Conservation (phyloP, 164 flowering plant species). For the Santalum album region DNA sequence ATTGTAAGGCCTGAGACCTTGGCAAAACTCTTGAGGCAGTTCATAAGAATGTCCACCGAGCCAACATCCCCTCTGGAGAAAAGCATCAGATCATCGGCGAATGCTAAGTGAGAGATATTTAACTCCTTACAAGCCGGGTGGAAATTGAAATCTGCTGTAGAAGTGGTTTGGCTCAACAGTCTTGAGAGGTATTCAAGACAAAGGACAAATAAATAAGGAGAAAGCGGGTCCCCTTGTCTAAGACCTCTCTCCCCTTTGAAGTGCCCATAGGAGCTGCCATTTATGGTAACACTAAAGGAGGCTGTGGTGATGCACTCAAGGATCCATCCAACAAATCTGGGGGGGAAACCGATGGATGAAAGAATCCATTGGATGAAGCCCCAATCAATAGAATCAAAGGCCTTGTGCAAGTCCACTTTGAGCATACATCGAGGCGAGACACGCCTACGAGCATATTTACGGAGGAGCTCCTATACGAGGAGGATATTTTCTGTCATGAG, state of each 20-base stretch:
- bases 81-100: background rate
- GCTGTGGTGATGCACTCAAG: background rate
- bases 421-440: background rate
- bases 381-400: background rate
- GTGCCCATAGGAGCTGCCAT: background rate
- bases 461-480: background rate
- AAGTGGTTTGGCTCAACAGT: background rate
- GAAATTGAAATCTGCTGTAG: background rate
- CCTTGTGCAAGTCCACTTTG: background rate
- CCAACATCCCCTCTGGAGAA: background rate
- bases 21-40: background rate
- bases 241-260: background rate
- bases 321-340: background rate
- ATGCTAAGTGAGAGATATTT: background rate
- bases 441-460: background rate
- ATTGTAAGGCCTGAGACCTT: background rate
- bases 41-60: background rate
- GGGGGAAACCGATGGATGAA: background rate
- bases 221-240: background rate
- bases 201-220: background rate
- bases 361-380: background rate
- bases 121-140: background rate
- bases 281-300: background rate
- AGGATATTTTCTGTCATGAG: background rate
- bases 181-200: background rate